A percentile compares a stretch with the other conserved stretches of the same genome.
Evolutionary conservation across 2,329 filamentous ascomycete genomes (phyloP).

Genomic region (Lanzia echinophila): DNA sequence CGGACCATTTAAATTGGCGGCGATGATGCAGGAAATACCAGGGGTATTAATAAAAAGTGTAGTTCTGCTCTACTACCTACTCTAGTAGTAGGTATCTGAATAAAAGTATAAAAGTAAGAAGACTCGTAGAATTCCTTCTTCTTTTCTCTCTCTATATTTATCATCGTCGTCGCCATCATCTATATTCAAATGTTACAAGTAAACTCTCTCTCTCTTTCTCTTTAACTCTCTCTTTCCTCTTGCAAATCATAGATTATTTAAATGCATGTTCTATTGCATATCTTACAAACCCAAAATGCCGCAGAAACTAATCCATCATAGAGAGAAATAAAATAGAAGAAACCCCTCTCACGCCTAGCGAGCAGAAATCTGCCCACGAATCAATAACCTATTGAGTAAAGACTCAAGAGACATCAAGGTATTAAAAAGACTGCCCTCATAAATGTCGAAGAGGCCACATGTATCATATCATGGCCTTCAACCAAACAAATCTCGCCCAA

Average conservation of each 20-base stretch:
- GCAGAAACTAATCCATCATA: conserved; percentile 24
- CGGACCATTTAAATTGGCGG: conserved; percentile 3
- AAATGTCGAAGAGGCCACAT: conserved; percentile 20
- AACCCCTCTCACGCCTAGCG: conserved; percentile 29
- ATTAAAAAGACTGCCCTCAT: conserved; percentile 29
- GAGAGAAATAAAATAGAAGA: conserved; percentile 12
- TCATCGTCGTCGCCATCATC: too few relatives aligned
- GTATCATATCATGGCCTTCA: conserved; percentile 12
- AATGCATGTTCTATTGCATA: conserved; percentile 31
- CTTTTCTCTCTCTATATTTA: too few relatives aligned
- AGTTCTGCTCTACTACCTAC: too few relatives aligned
- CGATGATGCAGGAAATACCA: conserved; percentile 10
- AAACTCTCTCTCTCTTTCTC: too few relatives aligned
- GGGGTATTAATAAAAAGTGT: too few relatives aligned
- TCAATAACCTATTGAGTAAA: conserved; percentile 21
- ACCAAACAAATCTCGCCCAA: conserved; percentile 18
- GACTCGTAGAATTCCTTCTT: not conserved
- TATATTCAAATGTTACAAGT: too few relatives aligned
- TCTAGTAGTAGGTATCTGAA: too few relatives aligned
- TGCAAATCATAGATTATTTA: conserved; percentile 5
- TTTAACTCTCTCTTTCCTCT: too few relatives aligned
- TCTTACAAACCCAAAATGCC: conserved; percentile 31
- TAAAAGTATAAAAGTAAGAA: too few relatives aligned
- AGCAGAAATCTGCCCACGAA: conserved; percentile 22
- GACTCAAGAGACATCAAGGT: conserved; percentile 28